Evolutionary conservation across 139 green algal genomes (phyloP).

Genomic region (Chlorella vulgaris): DNA sequence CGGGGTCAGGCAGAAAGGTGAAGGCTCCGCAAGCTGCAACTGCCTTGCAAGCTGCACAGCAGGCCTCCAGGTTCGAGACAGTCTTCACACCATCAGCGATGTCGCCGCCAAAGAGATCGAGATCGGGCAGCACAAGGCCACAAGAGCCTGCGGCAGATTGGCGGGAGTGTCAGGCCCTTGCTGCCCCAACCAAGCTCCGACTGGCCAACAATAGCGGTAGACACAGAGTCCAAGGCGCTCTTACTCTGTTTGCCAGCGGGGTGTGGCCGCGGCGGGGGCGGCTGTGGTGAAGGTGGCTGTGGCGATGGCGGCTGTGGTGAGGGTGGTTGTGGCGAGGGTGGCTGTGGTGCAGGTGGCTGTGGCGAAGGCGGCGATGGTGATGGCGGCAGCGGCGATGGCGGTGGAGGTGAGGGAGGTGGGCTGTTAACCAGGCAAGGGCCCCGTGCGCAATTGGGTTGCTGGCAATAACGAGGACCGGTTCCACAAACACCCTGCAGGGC

Average conservation of each 20-base stretch:
- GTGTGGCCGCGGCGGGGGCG: background rate
- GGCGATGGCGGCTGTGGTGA: background rate
- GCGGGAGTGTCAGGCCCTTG: too few species aligned
- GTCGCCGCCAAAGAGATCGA: slow-evolving; percentile 1
- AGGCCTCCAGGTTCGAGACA: background rate
- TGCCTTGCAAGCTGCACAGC: background rate
- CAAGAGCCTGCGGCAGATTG: background rate
- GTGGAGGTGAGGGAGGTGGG: background rate
- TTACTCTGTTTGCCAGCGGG: background rate
- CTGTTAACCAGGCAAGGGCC: slow-evolving; percentile 3
- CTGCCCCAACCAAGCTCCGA: too few species aligned
- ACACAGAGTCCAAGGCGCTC: background rate
- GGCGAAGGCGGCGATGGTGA: background rate
- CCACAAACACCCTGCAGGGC: slow-evolving; percentile 21
- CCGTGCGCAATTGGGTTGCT: slow-evolving; percentile 10
- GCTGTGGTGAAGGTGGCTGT: background rate
- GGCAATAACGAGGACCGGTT: slow-evolving; percentile 12
- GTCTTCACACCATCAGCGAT: background rate
- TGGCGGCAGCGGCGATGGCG: background rate
- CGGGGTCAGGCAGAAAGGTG: background rate
- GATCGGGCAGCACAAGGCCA: background rate
- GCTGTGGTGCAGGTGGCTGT: background rate
- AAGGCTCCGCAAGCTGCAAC: background rate
- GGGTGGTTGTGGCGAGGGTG: background rate
- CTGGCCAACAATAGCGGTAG: background rate